Evolutionary conservation across 2,329 filamentous ascomycete genomes (phyloP), one percentile per base, ranked within the genome.

Genomic region (Aureobasidium leucospermi): DNA sequence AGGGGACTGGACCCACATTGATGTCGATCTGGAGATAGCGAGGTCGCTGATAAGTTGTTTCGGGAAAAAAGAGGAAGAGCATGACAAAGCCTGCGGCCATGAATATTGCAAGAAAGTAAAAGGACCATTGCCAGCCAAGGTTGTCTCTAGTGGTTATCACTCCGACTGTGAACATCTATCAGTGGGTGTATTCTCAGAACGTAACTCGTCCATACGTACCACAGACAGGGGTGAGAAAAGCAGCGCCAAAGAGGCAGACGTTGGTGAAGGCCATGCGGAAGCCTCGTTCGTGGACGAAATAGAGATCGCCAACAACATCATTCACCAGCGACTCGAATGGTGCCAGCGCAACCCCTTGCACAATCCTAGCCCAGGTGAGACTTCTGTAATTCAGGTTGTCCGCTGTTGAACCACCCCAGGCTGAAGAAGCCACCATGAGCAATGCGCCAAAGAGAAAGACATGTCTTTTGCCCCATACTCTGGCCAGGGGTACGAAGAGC

Each of bases 391-490:
- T 84, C 41, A 77, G 79, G 9, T 82, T 81, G 16, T 16, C 32
- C 9, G 42, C 23, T 36, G 83, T 84, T 0, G 81, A 83, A 32
- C 89, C 89, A 36, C 84, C 91, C 92, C 92, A 96, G 6, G 82
- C 83, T 65, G 85, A 89, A 60, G 87, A 88, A 46, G 81, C 77
- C 46, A 95, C 81, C 66, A 96, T 80, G 60, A 96, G 79, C 47
- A 89, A 65, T 51, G 86, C 85, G 8, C 90, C 91, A 2, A 95
- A 67, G 28, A 96, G 75, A 71, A 96, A 96, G 16, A 90, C 76
- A 76, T 96, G 92, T 41, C 92, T 82, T 74, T 96, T 96, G 38
- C 92, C 93, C 89, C 90, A 96, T 64, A 96, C 86, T 59, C 92
- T 84, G 16, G 89, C 90, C 1, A 87, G 89, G 0, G 93, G 89